Base-by-base conservation (phyloP, 2,329 filamentous ascomycete species). In the Trichoderma cornu-damae region DNA sequence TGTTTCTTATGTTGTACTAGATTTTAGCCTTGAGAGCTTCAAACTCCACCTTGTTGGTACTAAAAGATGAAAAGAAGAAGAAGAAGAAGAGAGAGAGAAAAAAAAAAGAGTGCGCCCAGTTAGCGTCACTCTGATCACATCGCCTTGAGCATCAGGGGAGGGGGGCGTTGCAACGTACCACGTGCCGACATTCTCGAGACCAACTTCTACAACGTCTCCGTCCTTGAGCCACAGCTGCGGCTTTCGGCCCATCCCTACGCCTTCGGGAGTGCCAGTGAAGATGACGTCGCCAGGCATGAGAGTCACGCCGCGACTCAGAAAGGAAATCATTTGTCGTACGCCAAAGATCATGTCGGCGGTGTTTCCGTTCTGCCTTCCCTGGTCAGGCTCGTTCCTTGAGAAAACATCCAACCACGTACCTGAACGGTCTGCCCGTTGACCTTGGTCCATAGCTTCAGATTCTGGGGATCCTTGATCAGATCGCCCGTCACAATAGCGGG, bases 141-240 rank as follows among this genome's bases (percentile, higher is more conserved):
- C 14, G 9, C 28, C 3, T 5, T 3, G 14, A 18, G 12, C n/a
- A 28, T n/a, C n/a, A 9, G 18, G 18, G 20, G 7, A 12, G 3
- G 3, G 9, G 8, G 32, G 9, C 7, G 18, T 18, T 6, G 9
- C 6, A 6, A 62, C 68, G 60, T 59, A 70, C 68, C 79, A 84
- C 12, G 77, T 79, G 22, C 87, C 87, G 6, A 90, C 82, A 1
- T 78, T 75, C 63, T 89, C 84, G 1, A 90, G 75, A 6, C 77
- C 78, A 49, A 90, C 86, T 67, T 89, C 84, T 18, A 89, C 85
- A 20, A 83, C 72, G 68, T 90, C 87, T 4, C 86, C 84, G 67
- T 90, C 79, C 69, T 85, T 83, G 57, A 90, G 72, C 84, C 86
- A 89, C 8, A 87, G 63, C 58, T 79, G 81, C 3, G 86, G 86